These are phyloP conservation scores for Chalciporus pseudorubinellus DNA, from an alignment of 768 basidiomycete species.

Conservation along the genomic window DNA sequence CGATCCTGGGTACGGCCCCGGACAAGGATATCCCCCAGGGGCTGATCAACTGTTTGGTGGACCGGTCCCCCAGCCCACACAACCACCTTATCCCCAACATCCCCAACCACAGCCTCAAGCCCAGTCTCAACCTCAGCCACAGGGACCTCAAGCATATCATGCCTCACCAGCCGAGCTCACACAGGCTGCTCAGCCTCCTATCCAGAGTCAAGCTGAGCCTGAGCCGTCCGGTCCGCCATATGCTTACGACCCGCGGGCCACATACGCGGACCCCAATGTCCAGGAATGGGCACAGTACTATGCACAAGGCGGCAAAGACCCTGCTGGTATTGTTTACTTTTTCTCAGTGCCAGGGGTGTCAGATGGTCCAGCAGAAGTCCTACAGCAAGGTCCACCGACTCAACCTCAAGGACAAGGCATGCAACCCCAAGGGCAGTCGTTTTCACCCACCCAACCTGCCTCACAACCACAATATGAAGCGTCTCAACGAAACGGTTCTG, in stretches of 20 bases:
- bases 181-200: constrained; percentile 11
- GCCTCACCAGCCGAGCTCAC: constrained; percentile 5
- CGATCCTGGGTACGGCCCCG: constrained; percentile 22
- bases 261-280: constrained; percentile 76
- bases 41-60: constrained; percentile 22
- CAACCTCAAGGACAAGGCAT: constrained; percentile 7
- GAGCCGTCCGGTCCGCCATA: constrained; percentile 45
- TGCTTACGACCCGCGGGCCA: constrained; percentile 59
- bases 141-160: constrained; percentile 15
- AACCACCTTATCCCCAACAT: constrained; percentile 32
- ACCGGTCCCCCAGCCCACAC: constrained; percentile 26
- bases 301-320: constrained; percentile 71
- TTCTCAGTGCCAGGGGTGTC: constrained; percentile 73
- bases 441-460: constrained; percentile 14
- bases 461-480: constrained; percentile 16
- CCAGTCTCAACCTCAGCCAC: constrained; percentile 25
- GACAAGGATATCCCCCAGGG: constrained; percentile 21
- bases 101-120: constrained; percentile 30
- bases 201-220: constrained; percentile 12
- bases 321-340: constrained; percentile 79
- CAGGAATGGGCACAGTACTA: constrained; percentile 90
- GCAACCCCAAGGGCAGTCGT: constrained; percentile 14
- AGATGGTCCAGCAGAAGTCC: constrained; percentile 32
- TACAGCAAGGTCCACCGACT: constrained; percentile 4
- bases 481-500: constrained; percentile 12